These are phyloP conservation scores for Boletus tomentosulus DNA, from an alignment of 768 basidiomycete genomes.

Conservation along the genomic window DNA sequence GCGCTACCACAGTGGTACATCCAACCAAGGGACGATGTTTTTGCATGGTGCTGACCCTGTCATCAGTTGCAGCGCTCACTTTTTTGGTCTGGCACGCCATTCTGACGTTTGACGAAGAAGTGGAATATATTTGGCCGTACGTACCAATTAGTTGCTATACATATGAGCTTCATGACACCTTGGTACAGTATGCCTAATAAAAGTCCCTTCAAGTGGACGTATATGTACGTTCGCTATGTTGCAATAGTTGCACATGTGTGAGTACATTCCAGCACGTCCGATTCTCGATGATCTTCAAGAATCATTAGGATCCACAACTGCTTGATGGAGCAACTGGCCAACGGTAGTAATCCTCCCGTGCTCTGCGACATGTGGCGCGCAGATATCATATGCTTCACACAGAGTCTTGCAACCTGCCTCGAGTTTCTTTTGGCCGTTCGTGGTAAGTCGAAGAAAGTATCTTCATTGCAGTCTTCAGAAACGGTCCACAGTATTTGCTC, in stretches of 20 bases:
- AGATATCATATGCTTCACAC: constrained; percentile 3
- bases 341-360: constrained; percentile 7
- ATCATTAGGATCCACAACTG: constrained; percentile 13
- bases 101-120: constrained; percentile 16
- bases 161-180: background rate
- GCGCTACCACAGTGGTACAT: constrained; percentile 10
- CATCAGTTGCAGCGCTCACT: constrained; percentile 10
- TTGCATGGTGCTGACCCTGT: constrained; percentile 1
- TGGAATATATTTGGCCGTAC: constrained; percentile 21
- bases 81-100: constrained; percentile 13
- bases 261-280: background rate
- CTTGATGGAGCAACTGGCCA: constrained; percentile 3
- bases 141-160: background rate
- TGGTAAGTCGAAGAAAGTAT: constrained; percentile 1
- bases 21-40: background rate
- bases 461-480: background rate
- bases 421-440: constrained; percentile 17
- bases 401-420: constrained; percentile 9
- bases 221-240: constrained; percentile 27
- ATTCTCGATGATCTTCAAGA: background rate
- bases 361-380: constrained; percentile 10
- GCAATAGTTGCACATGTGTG: constrained; percentile 18
- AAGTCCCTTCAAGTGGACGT: constrained; percentile 29
- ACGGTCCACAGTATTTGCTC: constrained; percentile 11
- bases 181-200: constrained; percentile 19